Evolutionary conservation across 345 rosid species (phyloP).

Genomic region (Microthlaspi erraticum): DNA sequence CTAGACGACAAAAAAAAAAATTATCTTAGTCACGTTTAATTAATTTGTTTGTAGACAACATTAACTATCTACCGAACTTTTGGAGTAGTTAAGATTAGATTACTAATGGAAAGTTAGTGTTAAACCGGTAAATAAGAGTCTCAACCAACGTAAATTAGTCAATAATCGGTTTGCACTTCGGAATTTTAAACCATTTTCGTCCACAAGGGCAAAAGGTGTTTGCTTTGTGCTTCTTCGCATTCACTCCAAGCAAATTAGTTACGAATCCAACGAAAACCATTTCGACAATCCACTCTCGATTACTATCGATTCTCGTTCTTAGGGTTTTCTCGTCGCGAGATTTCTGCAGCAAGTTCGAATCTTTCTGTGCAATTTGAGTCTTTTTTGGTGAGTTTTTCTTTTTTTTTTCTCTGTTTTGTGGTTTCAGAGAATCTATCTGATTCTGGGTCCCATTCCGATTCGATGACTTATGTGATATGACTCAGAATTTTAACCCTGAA

Average conservation of each 20-base stretch:
- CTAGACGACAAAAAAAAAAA: too few species aligned
- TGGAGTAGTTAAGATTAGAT: not conserved
- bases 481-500: not conserved
- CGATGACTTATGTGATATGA: not conserved
- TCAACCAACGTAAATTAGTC: constrained; percentile 10
- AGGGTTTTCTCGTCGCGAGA: constrained; percentile 7
- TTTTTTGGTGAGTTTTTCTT: not conserved
- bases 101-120: not conserved
- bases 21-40: not conserved
- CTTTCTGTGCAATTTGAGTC: not conserved
- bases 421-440: constrained; percentile 24
- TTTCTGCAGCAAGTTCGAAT: not conserved
- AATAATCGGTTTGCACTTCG: constrained; percentile 26
- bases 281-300: not conserved
- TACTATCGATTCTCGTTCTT: not conserved
- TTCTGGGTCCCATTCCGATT: constrained; percentile 11
- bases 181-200: not conserved
- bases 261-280: constrained; percentile 3
- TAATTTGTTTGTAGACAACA: not conserved
- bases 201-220: constrained; percentile 18
- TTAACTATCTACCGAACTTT: not conserved
- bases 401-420: constrained; percentile 24
- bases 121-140: constrained; percentile 23
- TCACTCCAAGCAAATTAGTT: constrained; percentile 14
- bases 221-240: constrained; percentile 30